phyloP scores from a whole-genome alignment of 2,329 filamentous ascomycete species.

The Phoma sp. region DNA sequence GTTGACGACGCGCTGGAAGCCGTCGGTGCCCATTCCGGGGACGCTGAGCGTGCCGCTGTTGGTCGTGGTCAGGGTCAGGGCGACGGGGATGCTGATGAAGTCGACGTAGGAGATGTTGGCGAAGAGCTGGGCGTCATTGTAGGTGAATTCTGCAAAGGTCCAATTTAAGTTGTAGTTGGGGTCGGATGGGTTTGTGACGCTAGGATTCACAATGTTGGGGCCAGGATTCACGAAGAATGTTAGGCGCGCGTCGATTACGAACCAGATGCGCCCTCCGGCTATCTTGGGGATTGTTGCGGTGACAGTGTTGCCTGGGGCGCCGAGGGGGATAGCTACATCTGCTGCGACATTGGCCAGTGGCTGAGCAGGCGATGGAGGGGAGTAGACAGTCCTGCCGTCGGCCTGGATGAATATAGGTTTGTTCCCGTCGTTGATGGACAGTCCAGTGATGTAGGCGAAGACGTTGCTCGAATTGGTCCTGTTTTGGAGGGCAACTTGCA shows the following conservation, averaged over 20 bases:
- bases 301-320: slow-evolving; percentile 64
- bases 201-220: slow-evolving; percentile 76
- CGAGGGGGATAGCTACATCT: slow-evolving; percentile 69
- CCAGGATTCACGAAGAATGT: slow-evolving; percentile 75
- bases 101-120: slow-evolving; percentile 74
- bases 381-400: slow-evolving; percentile 71
- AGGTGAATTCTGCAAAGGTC: slow-evolving; percentile 57
- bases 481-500: slow-evolving; percentile 70
- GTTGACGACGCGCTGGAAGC: slow-evolving; percentile 62
- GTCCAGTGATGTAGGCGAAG: slow-evolving; percentile 75
- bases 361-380: slow-evolving; percentile 64
- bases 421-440: slow-evolving; percentile 65
- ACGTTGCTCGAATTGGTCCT: slow-evolving; percentile 65
- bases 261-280: slow-evolving; percentile 75
- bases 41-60: slow-evolving; percentile 53
- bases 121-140: slow-evolving; percentile 55
- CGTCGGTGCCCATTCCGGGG: slow-evolving; percentile 64
- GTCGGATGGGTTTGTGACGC: slow-evolving; percentile 67
- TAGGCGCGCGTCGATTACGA: slow-evolving; percentile 65
- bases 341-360: slow-evolving; percentile 59
- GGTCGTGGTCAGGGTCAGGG: slow-evolving; percentile 53
- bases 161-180: slow-evolving; percentile 55
- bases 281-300: slow-evolving; percentile 72
- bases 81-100: slow-evolving; percentile 63
- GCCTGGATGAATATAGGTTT: slow-evolving; percentile 67